Conservation (phyloP, 2,329 filamentous ascomycete species). For the Chaetomiaceae sp. region DNA sequence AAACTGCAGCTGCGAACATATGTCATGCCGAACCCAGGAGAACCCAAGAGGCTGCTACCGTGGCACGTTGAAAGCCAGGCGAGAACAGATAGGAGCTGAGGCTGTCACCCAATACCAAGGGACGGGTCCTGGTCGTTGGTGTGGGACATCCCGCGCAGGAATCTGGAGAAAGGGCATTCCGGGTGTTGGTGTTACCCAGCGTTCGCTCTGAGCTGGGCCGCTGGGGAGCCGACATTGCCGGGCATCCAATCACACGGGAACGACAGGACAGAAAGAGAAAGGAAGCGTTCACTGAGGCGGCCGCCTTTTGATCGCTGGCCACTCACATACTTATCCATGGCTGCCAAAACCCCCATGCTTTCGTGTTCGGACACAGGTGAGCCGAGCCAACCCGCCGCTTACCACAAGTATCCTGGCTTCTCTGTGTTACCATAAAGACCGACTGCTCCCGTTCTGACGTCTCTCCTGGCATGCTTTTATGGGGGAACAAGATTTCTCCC, state of each 20-base stretch:
- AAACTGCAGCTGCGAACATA: too few species aligned
- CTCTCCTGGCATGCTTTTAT: neutral
- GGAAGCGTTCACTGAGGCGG: too few species aligned
- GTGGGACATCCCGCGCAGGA: conserved; percentile 4
- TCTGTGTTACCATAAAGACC: conserved; percentile 1
- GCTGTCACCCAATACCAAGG: neutral
- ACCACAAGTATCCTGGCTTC: neutral
- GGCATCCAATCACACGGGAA: too few species aligned
- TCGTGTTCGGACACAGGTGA: neutral
- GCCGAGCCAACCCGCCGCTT: neutral
- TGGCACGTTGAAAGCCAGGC: neutral
- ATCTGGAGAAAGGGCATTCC: neutral
- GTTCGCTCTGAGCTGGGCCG: too few species aligned
- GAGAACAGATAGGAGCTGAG: neutral
- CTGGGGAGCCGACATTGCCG: too few species aligned
- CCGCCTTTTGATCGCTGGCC: neutral
- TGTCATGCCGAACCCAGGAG: neutral
- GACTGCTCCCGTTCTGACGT: neutral
- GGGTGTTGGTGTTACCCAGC: neutral
- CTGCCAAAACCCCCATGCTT: neutral
- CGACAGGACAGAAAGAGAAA: too few species aligned
- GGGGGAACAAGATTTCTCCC: neutral
- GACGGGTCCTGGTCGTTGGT: neutral
- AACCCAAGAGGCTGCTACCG: neutral
- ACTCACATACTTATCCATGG: too few species aligned